A percentile compares a stretch with the other conserved stretches of the same genome.
Evolutionary conservation across 495 filamentous ascomycete species (phyloP).

Genomic region (Pyrenula massariospora): DNA sequence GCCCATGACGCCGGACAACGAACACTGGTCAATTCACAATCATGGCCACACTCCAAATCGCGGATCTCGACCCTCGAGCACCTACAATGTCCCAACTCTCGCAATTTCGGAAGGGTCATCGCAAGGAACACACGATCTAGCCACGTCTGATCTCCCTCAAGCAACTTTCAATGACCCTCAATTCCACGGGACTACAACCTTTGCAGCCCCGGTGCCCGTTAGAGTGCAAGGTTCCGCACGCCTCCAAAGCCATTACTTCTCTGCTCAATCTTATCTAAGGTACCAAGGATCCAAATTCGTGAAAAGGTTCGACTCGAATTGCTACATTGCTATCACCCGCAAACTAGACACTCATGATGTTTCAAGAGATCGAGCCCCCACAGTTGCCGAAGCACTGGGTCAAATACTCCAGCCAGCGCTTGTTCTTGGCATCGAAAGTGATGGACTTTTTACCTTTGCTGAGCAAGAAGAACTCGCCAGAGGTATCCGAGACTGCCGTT

Average conservation of each 20-base stretch:
- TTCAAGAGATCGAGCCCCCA: constrained; percentile 50
- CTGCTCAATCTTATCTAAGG: constrained; percentile 93
- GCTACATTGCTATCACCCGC: constrained; percentile 96
- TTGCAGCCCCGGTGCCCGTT: constrained; percentile 16
- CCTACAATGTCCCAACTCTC: neutral
- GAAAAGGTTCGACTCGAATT: constrained; percentile 92
- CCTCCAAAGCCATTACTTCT: constrained; percentile 76
- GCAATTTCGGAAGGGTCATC: constrained; percentile 14
- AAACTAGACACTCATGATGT: constrained; percentile 99
- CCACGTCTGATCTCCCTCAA: constrained; percentile 18
- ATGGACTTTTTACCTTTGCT: constrained; percentile 91
- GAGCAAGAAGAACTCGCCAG: constrained; percentile 87
- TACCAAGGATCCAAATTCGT: constrained; percentile 97
- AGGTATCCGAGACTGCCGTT: constrained; percentile 62
- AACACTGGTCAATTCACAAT: constrained; percentile 91
- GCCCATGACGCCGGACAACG: constrained; percentile 57
- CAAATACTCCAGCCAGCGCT: constrained; percentile 78
- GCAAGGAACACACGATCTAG: constrained; percentile 12
- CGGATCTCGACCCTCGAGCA: constrained; percentile 21
- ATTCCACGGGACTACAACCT: constrained; percentile 56
- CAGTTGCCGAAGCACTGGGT: constrained; percentile 39
- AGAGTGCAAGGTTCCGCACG: constrained; percentile 20
- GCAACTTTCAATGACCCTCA: constrained; percentile 52
- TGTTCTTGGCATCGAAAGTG: constrained; percentile 85
- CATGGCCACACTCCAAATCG: constrained; percentile 67